Base-by-base conservation (phyloP, 169 alveolate species). In the Eimeria acervulina region DNA sequence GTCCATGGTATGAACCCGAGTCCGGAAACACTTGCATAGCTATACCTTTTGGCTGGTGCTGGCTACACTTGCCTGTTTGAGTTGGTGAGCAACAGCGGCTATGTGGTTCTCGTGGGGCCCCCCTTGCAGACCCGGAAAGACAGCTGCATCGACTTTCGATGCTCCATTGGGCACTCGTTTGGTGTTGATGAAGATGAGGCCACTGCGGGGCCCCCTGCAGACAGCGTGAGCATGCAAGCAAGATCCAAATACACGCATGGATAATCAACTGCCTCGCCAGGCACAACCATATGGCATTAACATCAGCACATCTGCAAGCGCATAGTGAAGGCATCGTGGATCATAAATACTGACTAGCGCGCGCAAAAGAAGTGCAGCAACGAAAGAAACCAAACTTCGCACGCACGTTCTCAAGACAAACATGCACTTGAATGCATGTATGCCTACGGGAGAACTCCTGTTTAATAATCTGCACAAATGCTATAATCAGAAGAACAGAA, bases 71-170 rank as follows among this genome's bases (percentile, higher is more conserved):
- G 97, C 99, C 96, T 97, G 97, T 90, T 96, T 97, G 81, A 98
- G 96, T 61, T 97, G 98, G 36, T 97, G 98, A 10, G 99, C 99
- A 68, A 98, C 96, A 2, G 98, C 98, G 13, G 99, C 99, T 44
- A 98, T 98, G 92, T 97, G 98, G 95, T 98, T 98, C 38, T 95
- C 81, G 97, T 99, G 99, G 12, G 99, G 99, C 21, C 99, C 99
- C 8, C 99, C 99, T 94, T 99, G 99, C 83, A 98, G 97, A 6
- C 98, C 98, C 19, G 99, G 99, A 97, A 99, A 99, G 19, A 99
- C 99, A 0, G 99, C 99, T 90, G 97, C 95, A 96, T 99, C 99
- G 90, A 99, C 98, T 96, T 95, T 98, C 96, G 98, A 99, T 96
- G 94, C 99, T 70, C 96, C 98, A 97, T 97, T 98, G 90, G 96